phyloP scores from a whole-genome alignment of 257 asterid species.

The Gentiana dahurica region DNA sequence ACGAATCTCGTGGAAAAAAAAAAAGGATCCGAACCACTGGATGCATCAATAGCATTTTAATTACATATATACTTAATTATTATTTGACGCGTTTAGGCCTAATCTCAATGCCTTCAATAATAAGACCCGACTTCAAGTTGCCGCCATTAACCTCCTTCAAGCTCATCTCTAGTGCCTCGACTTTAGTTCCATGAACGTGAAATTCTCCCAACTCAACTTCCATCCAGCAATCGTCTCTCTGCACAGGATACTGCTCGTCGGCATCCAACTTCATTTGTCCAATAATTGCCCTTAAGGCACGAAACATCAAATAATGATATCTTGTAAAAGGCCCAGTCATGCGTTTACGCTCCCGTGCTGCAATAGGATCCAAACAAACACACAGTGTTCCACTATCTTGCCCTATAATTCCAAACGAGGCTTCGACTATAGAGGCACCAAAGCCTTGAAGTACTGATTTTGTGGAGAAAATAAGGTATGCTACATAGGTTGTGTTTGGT shows the following conservation, averaged over 20 bases:
- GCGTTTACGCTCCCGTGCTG: constrained; percentile 17
- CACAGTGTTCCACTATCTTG: constrained; percentile 19
- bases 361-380: constrained; percentile 38
- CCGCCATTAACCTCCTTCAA: constrained; percentile 42
- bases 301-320: no score
- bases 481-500: constrained; percentile 47
- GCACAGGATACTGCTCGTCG: constrained; percentile 19
- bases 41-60: no score
- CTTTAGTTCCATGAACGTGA: constrained; percentile 32
- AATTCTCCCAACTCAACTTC: constrained; percentile 72
- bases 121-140: constrained; percentile 57
- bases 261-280: background rate
- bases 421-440: constrained; percentile 26
- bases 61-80: no score
- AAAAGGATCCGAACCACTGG: no score
- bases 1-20: no score
- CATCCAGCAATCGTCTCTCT: constrained; percentile 64
- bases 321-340: no score
- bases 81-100: constrained; percentile 37
- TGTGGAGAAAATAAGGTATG: constrained; percentile 49
- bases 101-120: constrained; percentile 75
- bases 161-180: constrained; percentile 39
- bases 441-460: constrained; percentile 31
- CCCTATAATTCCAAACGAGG: constrained; percentile 29
- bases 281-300: constrained; percentile 15